These are phyloP conservation scores for Otatea glauca DNA, from an alignment of 176 grass and related monocot species.

Conservation along the genomic window DNA sequence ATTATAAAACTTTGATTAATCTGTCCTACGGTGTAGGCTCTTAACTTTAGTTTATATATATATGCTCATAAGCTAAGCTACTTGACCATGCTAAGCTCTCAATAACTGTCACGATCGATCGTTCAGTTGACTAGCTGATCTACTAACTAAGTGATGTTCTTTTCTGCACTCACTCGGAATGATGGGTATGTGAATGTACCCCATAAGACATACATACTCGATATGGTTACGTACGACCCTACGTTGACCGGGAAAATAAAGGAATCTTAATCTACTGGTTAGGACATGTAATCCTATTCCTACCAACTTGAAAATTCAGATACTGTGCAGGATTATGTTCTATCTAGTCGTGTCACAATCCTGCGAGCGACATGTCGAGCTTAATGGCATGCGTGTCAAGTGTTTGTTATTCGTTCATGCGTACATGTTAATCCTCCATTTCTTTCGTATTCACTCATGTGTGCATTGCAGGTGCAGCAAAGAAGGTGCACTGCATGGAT, in stretches of 20 bases:
- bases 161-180: background rate
- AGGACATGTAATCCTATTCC: conserved; percentile 34
- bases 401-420: background rate
- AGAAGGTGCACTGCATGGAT: background rate
- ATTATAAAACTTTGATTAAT: background rate
- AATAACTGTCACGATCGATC: background rate
- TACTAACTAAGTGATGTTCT: background rate
- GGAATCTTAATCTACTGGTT: background rate
- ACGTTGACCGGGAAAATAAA: background rate
- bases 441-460: background rate
- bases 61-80: background rate
- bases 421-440: background rate
- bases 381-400: background rate
- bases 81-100: background rate
- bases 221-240: background rate
- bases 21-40: background rate
- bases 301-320: background rate
- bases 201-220: background rate
- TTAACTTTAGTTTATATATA: background rate
- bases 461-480: background rate
- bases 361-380: background rate
- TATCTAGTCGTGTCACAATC: background rate
- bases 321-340: background rate
- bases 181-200: background rate
- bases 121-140: background rate